Percentiles rank a stretch among this genome's conserved stretches.
Conservation (phyloP, 805 yeast genomes). For the Metschnikowia rubicola region DNA sequence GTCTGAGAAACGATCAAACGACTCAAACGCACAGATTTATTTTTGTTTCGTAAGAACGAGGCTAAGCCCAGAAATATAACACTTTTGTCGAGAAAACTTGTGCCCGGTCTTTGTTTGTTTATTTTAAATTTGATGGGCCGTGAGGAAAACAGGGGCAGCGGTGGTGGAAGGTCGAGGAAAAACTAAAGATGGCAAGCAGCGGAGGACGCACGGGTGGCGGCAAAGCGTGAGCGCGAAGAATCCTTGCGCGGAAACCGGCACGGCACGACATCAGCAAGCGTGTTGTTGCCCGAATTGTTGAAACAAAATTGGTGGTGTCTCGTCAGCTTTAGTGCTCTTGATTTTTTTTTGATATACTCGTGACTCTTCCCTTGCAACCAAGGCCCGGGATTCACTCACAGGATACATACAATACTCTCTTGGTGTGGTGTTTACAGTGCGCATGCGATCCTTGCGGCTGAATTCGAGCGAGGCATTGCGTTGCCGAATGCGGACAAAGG, state of each 20-base stretch:
- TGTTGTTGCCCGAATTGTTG: background rate
- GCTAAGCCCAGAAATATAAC: slow-evolving; percentile 3
- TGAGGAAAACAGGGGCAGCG: slow-evolving; percentile 1
- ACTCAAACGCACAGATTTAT: background rate
- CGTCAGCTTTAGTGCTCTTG: too few relatives aligned
- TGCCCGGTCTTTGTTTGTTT: background rate
- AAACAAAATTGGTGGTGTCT: too few relatives aligned
- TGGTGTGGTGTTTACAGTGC: too few relatives aligned
- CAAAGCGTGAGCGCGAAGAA: slow-evolving; percentile 1
- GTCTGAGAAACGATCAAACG: background rate
- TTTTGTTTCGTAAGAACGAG: background rate
- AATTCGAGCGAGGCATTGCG: too few relatives aligned
- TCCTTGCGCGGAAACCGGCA: slow-evolving; percentile 4
- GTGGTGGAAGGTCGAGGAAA: slow-evolving; percentile 11
- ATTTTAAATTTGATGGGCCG: slow-evolving; percentile 1
- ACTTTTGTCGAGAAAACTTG: slow-evolving; percentile 1
- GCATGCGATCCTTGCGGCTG: too few relatives aligned
- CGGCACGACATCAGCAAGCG: slow-evolving; percentile 2
- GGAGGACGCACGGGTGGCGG: slow-evolving; percentile 5
- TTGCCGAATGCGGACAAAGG: too few relatives aligned
- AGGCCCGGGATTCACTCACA: too few relatives aligned
- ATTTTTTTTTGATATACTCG: too few relatives aligned
- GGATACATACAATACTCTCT: too few relatives aligned
- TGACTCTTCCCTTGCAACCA: too few relatives aligned
- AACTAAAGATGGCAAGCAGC: slow-evolving; percentile 8